phyloP scores from a whole-genome alignment of 202 grass and related monocot species.

The Zoysia matrella region DNA sequence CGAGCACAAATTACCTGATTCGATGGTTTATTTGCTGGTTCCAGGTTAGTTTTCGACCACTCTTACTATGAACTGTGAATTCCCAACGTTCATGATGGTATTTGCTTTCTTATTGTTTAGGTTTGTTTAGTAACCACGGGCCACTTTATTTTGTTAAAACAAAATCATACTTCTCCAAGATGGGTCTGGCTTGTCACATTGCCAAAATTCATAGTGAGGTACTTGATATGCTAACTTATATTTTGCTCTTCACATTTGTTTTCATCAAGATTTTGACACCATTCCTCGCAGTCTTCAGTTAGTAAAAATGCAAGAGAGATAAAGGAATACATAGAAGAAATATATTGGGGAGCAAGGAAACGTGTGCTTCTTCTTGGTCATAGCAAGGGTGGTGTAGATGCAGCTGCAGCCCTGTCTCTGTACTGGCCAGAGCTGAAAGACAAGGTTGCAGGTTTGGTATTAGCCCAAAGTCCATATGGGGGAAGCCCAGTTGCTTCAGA shows the following conservation, averaged over 20 bases:
- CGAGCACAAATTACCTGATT: slow-evolving; percentile 85
- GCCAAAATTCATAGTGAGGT: slow-evolving; percentile 98
- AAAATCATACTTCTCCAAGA: slow-evolving; percentile 90
- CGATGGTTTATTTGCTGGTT: slow-evolving; percentile 88
- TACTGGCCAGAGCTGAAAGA: slow-evolving; percentile 91
- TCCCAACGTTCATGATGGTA: slow-evolving; percentile 30
- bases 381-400: slow-evolving; percentile 95
- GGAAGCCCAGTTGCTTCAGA: slow-evolving; percentile 93
- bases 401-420: slow-evolving; percentile 79
- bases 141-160: slow-evolving; percentile 95
- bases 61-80: not conserved
- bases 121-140: slow-evolving; percentile 93
- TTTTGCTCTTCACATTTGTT: slow-evolving; percentile 27
- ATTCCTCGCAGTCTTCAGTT: slow-evolving; percentile 67
- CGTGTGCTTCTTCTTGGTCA: slow-evolving; percentile 86
- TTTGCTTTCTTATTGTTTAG: slow-evolving; percentile 43
- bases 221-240: slow-evolving; percentile 34
- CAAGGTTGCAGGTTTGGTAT: slow-evolving; percentile 82
- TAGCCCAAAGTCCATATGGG: slow-evolving; percentile 92
- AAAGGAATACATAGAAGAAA: slow-evolving; percentile 97
- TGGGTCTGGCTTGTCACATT: slow-evolving; percentile 90
- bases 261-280: slow-evolving; percentile 11
- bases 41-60: slow-evolving; percentile 58
- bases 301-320: slow-evolving; percentile 83
- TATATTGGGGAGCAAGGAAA: slow-evolving; percentile 86